Percentiles rank a stretch among this genome's conserved stretches.
These are phyloP conservation scores for Trichoderma sp. DNA, from an alignment of 2,329 filamentous ascomycete species.

Conservation along the genomic window DNA sequence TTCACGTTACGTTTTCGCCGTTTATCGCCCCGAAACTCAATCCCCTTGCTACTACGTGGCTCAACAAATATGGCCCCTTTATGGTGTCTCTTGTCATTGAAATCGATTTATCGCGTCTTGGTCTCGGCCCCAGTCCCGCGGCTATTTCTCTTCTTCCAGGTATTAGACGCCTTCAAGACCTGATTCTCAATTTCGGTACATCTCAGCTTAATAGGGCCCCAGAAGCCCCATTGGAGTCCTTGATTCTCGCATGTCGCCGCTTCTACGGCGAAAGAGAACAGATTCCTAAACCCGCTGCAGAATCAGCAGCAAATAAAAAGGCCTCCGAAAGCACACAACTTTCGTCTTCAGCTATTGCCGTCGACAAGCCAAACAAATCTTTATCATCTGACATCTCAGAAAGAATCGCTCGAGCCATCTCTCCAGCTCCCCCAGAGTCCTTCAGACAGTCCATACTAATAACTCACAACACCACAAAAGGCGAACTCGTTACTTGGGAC, in stretches of 20 bases:
- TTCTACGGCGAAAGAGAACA: constrained; percentile 38
- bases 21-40: constrained; percentile 40
- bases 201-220: constrained; percentile 33
- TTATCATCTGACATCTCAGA: not conserved
- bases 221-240: constrained; percentile 35
- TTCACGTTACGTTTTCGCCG: constrained; percentile 48
- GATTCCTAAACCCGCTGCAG: not conserved
- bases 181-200: constrained; percentile 39
- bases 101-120: constrained; percentile 46
- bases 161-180: constrained; percentile 34
- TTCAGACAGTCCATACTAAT: not conserved
- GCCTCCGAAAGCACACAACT: not conserved
- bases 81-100: constrained; percentile 47
- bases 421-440: constrained; percentile 12
- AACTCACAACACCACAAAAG: not conserved
- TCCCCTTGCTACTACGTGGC: constrained; percentile 43
- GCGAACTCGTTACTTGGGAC: not conserved
- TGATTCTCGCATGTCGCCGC: constrained; percentile 43
- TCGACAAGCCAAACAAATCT: not conserved
- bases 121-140: constrained; percentile 37
- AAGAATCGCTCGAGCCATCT: not conserved
- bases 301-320: not conserved
- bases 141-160: constrained; percentile 36
- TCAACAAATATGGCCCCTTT: constrained; percentile 42
- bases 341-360: not conserved